Base-by-base conservation (phyloP, 2,329 filamentous ascomycete species). In the Tolypocladium album region DNA sequence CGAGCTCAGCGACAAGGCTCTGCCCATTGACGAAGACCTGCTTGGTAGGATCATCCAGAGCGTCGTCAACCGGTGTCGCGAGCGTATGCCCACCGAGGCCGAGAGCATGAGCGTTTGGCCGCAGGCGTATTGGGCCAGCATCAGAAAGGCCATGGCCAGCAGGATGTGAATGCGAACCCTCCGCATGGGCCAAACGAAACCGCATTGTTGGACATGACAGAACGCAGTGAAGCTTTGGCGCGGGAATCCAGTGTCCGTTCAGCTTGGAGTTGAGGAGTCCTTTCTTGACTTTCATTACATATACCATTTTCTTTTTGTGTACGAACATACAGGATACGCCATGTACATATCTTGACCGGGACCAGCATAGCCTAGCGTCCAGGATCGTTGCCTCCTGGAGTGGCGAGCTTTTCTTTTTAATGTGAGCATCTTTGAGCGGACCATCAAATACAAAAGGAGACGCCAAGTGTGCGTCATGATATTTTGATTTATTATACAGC, bases 1-100 rank as follows among this genome's bases (percentile, higher is more conserved):
- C 40, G 84, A 86, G 67, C 74, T 81, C 9, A 74, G 77, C 53
- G 80, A 81, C 17, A 78, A 78, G 62, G 77, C 82, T 13, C 71
- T 87, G 20, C 83, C 85, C 4, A 79, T 88, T 58, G 82, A 83
- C 22, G 83, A 87, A 68, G 84, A 87, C 65, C 72, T 87, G 58
- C 76, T 88, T 38, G 79, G 79, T 39, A 75, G 83, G 55, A 85
- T 88, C 64, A 80, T 88, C 61, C 81, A 85, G 71, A 86, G 82
- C 67, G 83, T 87, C 24, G 83, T 84, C 20, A 74, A 78, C 22
- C 78, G 83, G 60, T 86, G 84, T 62, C 78, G 79, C 57, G 82
- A 85, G 64, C 74, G 79, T 27, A 79, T 82, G 74, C 84, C 84
- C 0, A 82, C 78, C 2, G 84, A 87, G 52, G 76, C 76, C 0